Evolutionary conservation across 345 rosid species (phyloP).

Genomic region (Erysimum cheiranthoides): DNA sequence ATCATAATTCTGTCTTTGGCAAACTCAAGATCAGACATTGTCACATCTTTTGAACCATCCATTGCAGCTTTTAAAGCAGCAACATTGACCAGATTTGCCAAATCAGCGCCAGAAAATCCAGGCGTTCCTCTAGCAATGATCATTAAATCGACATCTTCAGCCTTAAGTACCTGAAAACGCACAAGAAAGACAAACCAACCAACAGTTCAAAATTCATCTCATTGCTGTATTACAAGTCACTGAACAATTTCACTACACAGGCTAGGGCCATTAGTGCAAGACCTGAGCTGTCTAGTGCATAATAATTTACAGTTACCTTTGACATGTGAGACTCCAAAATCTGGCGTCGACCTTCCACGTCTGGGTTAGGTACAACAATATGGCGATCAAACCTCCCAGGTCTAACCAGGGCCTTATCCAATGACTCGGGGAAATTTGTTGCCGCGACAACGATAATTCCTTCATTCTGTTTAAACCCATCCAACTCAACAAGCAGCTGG

Average conservation of each 20-base stretch:
- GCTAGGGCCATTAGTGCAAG: background rate
- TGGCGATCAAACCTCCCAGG: conserved; percentile 97
- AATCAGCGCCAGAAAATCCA: conserved; percentile 97
- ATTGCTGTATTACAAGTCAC: background rate
- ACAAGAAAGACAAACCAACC: conserved; percentile 19
- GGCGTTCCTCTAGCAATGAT: conserved; percentile 97
- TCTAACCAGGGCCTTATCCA: conserved; percentile 95
- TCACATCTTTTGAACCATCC: conserved; percentile 93
- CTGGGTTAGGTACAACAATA: conserved; percentile 94
- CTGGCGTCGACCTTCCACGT: conserved; percentile 96
- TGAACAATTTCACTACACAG: background rate
- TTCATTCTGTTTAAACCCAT: conserved; percentile 97
- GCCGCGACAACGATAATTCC: conserved; percentile 98
- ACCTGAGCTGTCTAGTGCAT: background rate
- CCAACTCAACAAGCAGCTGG: conserved; percentile 92
- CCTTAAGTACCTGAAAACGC: conserved; percentile 72
- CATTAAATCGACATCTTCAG: conserved; percentile 92
- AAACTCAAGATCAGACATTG: conserved; percentile 87
- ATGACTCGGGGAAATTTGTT: conserved; percentile 90
- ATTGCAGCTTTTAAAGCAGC: conserved; percentile 97
- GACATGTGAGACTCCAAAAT: conserved; percentile 96
- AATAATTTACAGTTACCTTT: conserved; percentile 62
- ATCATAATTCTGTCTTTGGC: conserved; percentile 96
- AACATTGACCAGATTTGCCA: conserved; percentile 82
- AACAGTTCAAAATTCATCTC: background rate